Percentiles rank a stretch among this genome's conserved stretches.
These are phyloP conservation scores for Exophiala bonariae DNA, from an alignment of 2,329 filamentous ascomycete species.

Conservation along the genomic window DNA sequence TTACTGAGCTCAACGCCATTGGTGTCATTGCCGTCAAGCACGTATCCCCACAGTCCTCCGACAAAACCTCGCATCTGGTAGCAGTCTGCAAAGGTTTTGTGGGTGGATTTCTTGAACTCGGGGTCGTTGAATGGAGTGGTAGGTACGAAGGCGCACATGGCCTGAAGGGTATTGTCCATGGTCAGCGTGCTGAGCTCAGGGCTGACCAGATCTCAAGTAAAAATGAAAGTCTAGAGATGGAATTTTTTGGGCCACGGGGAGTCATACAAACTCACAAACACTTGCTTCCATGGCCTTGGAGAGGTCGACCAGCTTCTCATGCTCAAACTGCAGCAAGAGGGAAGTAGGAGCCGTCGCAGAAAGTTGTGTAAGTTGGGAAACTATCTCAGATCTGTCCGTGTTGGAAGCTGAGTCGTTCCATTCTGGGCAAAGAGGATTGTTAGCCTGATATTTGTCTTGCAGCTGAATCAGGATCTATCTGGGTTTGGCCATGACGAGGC, in stretches of 20 bases:
- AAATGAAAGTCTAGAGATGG: too few relatives aligned
- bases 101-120: conserved; percentile 6
- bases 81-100: conserved; percentile 15
- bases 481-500: too few relatives aligned
- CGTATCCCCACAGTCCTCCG: conserved; percentile 12
- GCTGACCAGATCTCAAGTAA: background rate
- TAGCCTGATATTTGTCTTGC: too few relatives aligned
- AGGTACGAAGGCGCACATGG: conserved; percentile 5
- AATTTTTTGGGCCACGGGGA: background rate
- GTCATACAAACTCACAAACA: conserved; percentile 12
- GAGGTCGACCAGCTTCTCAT: conserved; percentile 1
- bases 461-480: too few relatives aligned
- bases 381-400: background rate
- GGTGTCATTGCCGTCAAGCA: conserved; percentile 9
- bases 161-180: background rate
- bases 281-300: conserved; percentile 9
- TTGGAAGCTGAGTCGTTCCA: conserved; percentile 1
- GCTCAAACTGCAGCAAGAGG: conserved; percentile 7
- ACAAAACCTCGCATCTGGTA: conserved; percentile 5
- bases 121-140: background rate
- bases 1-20: background rate
- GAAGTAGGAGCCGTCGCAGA: background rate
- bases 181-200: background rate
- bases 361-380: background rate
- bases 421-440: background rate